phyloP scores from a whole-genome alignment of 2,329 filamentous ascomycete genomes.

The Aspergillus ruber region DNA sequence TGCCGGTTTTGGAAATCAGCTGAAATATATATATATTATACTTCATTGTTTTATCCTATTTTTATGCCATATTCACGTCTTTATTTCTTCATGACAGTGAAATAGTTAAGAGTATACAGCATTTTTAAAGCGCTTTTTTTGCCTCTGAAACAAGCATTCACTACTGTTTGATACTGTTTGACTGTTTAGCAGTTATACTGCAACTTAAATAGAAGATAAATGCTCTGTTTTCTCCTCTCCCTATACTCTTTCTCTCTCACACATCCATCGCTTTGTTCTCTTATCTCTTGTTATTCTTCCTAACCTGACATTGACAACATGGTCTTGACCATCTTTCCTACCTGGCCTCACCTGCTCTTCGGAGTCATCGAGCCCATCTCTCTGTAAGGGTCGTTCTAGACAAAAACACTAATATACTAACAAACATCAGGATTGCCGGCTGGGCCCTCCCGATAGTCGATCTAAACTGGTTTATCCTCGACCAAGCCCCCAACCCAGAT shows the following conservation, averaged over 20 bases:
- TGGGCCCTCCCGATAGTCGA: constrained; percentile 51
- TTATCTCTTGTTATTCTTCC: not conserved
- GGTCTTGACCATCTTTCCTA: constrained; percentile 49
- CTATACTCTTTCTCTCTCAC: not conserved
- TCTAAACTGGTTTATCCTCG: constrained; percentile 57
- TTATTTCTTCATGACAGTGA: not conserved
- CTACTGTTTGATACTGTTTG: too few species aligned
- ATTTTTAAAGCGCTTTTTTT: too few species aligned
- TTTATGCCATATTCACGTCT: too few species aligned
- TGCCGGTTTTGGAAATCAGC: not conserved
- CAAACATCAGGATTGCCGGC: constrained; percentile 49
- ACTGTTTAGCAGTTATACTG: too few species aligned
- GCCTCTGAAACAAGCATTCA: too few species aligned
- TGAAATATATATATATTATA: too few species aligned
- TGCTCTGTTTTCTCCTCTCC: not conserved
- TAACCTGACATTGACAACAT: not conserved
- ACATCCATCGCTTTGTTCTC: not conserved
- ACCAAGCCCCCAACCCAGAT: constrained; percentile 51
- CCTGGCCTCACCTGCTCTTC: constrained; percentile 60
- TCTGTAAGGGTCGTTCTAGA: constrained; percentile 44
- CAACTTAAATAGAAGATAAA: not conserved
- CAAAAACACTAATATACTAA: constrained; percentile 2
- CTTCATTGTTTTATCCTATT: too few species aligned
- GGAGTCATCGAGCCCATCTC: constrained; percentile 63
- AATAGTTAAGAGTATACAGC: not conserved